A percentile compares a stretch with the other conserved stretches of the same genome.
Evolutionary conservation across 371 early-diverging fungal genomes (phyloP).

Genomic region (Batkoa obscura): DNA sequence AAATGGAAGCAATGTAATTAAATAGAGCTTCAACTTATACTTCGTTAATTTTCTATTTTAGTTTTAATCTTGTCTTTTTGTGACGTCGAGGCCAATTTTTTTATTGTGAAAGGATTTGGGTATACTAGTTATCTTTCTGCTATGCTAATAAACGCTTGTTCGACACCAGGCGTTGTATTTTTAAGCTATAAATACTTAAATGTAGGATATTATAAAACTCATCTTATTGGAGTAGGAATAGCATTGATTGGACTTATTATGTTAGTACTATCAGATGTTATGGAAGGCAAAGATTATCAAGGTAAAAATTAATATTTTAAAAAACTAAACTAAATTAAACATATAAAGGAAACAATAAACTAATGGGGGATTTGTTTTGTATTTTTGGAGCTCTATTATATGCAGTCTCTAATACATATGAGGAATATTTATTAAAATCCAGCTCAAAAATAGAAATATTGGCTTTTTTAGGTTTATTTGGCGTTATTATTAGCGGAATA

Average conservation of each 20-base stretch:
- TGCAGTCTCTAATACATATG: conserved; percentile 40
- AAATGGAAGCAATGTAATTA: conserved; percentile 16
- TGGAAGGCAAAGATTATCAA: neutral
- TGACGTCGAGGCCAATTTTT: conserved; percentile 63
- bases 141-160: conserved; percentile 57
- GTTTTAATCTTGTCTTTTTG: conserved; percentile 21
- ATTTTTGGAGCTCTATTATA: conserved; percentile 46
- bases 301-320: neutral
- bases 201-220: conserved; percentile 35
- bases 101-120: conserved; percentile 49
- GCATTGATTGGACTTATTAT: conserved; percentile 42
- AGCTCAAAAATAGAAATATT: conserved; percentile 48
- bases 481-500: conserved; percentile 39
- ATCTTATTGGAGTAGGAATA: conserved; percentile 38
- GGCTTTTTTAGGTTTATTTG: conserved; percentile 49
- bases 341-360: conserved; percentile 22
- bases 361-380: conserved; percentile 49
- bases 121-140: conserved; percentile 50
- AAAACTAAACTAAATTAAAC: neutral
- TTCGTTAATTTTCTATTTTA: no score
- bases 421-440: conserved; percentile 44
- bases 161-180: conserved; percentile 44
- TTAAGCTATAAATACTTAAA: conserved; percentile 36
- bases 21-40: no score
- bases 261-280: conserved; percentile 37